Conservation (phyloP, 768 basidiomycete genomes). For the Hydnum rufescens region DNA sequence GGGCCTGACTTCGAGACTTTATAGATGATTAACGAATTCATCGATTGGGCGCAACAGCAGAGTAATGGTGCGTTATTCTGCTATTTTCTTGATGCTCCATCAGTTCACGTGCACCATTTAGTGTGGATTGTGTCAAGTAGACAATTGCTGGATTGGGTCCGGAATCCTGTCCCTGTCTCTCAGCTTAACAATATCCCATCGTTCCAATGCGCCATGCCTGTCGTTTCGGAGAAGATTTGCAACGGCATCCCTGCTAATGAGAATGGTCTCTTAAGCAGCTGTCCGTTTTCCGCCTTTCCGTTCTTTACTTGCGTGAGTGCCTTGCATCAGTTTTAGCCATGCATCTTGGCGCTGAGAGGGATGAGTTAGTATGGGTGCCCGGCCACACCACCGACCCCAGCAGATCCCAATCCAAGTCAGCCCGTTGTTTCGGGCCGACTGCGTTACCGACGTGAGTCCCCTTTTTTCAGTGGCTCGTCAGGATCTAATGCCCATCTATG, state of each 20-base stretch:
- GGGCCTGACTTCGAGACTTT: no score
- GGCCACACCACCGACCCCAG: constrained; percentile 27
- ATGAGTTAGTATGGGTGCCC: constrained; percentile 53
- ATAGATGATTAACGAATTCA: constrained; percentile 67
- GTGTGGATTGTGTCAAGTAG: constrained; percentile 58
- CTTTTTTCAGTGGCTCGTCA: constrained; percentile 1
- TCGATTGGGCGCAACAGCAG: constrained; percentile 65
- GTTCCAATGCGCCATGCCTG: constrained; percentile 46
- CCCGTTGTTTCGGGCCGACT: constrained; percentile 24
- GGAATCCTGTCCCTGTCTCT: constrained; percentile 42
- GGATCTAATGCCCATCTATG: not conserved
- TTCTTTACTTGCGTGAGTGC: constrained; percentile 58
- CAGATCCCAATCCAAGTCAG: constrained; percentile 49
- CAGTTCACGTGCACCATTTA: constrained; percentile 11
- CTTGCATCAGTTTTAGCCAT: not conserved
- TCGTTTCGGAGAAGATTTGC: constrained; percentile 38
- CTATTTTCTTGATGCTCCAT: no score
- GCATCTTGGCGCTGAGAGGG: not conserved
- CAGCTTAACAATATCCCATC: constrained; percentile 33
- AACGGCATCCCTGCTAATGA: constrained; percentile 59
- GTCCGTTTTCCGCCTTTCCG: constrained; percentile 53
- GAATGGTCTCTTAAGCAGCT: constrained; percentile 36
- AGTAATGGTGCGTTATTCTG: constrained; percentile 29
- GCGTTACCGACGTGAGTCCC: constrained; percentile 35
- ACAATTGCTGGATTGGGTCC: constrained; percentile 57